Evolutionary conservation across 352 stramenopile species (phyloP).

Genomic region (Pythium rishiriense): DNA sequence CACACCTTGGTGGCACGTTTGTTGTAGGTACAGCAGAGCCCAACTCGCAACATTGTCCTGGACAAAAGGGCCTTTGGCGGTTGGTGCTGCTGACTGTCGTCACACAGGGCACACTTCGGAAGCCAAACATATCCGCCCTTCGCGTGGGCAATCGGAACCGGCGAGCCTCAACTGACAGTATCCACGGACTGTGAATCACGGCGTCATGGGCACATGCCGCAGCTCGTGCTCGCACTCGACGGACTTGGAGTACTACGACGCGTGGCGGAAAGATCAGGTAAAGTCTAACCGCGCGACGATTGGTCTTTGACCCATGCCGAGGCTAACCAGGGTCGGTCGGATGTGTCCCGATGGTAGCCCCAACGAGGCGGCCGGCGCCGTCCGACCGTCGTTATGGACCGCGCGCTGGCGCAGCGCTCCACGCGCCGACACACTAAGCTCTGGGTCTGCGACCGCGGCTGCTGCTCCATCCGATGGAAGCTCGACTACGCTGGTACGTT

Average conservation of each 20-base stretch:
- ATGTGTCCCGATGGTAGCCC: constrained; percentile 9
- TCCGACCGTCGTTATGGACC: constrained; percentile 20
- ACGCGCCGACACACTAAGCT: constrained; percentile 38
- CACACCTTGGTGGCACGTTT: not conserved
- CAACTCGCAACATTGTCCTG: not conserved
- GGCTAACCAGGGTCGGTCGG: constrained; percentile 11
- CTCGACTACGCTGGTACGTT: constrained; percentile 62
- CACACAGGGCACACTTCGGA: constrained; percentile 2
- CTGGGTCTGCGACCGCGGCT: constrained; percentile 62
- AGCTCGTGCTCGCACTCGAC: constrained; percentile 48
- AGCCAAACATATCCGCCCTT: constrained; percentile 16
- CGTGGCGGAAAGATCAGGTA: constrained; percentile 33
- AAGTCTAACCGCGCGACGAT: not conserved
- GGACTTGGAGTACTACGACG: constrained; percentile 73
- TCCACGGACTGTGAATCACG: not conserved
- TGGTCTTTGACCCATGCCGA: not conserved
- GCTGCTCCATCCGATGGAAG: constrained; percentile 75
- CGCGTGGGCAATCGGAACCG: no score
- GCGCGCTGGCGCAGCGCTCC: constrained; percentile 2
- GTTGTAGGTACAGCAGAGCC: no score
- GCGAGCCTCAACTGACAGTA: constrained; percentile 14
- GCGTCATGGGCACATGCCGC: constrained; percentile 56
- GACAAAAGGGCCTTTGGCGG: constrained; percentile 1
- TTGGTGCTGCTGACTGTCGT: constrained; percentile 12
- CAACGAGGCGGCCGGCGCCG: constrained; percentile 4